Evolutionary conservation across 2,329 filamentous ascomycete species (phyloP).

Genomic region (Colletotrichum sp.): DNA sequence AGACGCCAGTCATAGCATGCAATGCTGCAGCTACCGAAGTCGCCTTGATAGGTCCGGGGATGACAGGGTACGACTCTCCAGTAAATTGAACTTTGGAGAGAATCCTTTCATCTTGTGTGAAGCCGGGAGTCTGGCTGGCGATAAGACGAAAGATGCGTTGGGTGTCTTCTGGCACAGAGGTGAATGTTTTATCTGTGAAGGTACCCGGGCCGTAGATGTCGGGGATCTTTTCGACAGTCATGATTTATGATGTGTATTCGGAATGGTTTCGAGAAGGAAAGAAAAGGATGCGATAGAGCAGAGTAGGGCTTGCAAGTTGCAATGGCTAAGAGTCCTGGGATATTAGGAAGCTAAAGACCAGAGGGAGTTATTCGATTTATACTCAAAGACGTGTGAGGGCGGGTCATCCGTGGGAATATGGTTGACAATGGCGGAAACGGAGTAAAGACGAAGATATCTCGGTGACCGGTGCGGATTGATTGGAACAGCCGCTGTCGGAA

Average conservation of each 20-base stretch:
- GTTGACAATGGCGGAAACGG: not conserved
- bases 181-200: slow-evolving; percentile 29
- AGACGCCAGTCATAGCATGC: slow-evolving; percentile 39
- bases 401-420: not conserved
- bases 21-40: slow-evolving; percentile 33
- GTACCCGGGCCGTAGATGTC: slow-evolving; percentile 36
- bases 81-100: slow-evolving; percentile 34
- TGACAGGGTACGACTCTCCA: slow-evolving; percentile 32
- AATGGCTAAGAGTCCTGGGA: not conserved
- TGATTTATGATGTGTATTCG: not conserved
- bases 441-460: not conserved
- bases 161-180: slow-evolving; percentile 32
- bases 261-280: not conserved
- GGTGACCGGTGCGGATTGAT: not conserved
- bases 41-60: slow-evolving; percentile 40
- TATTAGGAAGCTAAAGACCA: not conserved
- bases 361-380: not conserved
- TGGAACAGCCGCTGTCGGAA: not conserved
- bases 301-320: not conserved
- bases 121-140: slow-evolving; percentile 33
- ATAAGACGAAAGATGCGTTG: slow-evolving; percentile 34
- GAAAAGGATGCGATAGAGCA: not conserved
- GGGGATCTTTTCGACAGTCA: slow-evolving; percentile 4
- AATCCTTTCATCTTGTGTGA: slow-evolving; percentile 31
- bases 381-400: not conserved